Conservation (phyloP, 2,329 filamentous ascomycete species). For the Pestalotiopsis sp. region DNA sequence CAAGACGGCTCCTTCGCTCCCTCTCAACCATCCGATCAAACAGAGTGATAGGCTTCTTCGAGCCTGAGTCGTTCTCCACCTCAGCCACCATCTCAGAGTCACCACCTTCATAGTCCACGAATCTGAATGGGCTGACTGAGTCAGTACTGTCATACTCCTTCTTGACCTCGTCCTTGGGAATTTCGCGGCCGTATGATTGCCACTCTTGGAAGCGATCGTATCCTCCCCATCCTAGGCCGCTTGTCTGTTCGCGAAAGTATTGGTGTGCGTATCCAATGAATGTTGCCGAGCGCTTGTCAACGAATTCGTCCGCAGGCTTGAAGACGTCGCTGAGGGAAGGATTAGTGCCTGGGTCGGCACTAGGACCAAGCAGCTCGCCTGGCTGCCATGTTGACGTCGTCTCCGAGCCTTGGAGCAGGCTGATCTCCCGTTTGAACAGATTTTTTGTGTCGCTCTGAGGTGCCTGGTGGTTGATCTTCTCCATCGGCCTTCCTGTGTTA, state of each 20-base stretch:
- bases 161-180: not conserved
- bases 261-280: not conserved
- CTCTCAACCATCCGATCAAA: no score
- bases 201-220: not conserved
- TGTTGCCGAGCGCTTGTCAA: not conserved
- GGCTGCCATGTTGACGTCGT: not conserved
- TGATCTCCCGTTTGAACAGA: not conserved
- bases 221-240: not conserved
- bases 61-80: no score
- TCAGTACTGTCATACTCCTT: not conserved
- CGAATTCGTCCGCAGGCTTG: not conserved
- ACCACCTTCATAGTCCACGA: not conserved
- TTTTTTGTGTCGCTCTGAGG: not conserved
- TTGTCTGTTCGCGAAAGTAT: not conserved
- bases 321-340: not conserved
- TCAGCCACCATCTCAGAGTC: no score
- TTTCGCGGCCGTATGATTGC: not conserved
- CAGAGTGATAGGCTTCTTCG: no score
- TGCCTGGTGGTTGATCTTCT: not conserved
- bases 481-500: not conserved
- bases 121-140: not conserved
- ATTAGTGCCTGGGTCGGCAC: not conserved
- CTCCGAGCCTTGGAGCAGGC: not conserved
- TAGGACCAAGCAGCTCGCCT: not conserved
- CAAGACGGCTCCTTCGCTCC: no score